Conservation (phyloP, 176 grass and related monocot species). For the Eremochloa ophiuroides region DNA sequence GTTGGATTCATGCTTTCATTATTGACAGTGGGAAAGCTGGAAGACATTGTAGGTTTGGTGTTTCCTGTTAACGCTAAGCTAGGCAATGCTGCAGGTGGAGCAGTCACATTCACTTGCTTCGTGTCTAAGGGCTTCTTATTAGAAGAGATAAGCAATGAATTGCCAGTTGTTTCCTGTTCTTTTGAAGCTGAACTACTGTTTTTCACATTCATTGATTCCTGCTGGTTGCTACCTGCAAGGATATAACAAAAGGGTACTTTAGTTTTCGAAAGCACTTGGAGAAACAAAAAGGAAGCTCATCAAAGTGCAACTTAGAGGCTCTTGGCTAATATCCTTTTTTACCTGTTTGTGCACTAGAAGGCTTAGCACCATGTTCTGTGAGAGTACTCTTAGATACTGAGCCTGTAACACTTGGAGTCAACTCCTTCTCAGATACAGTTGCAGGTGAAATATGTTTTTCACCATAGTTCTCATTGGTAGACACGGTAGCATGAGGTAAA, state of each 20-base stretch:
- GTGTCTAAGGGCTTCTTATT: constrained; percentile 20
- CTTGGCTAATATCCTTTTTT: constrained; percentile 10
- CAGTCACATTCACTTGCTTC: constrained; percentile 22
- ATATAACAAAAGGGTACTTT: constrained; percentile 7
- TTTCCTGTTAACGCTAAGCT: constrained; percentile 30
- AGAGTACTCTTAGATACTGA: constrained; percentile 25
- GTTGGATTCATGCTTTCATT: constrained; percentile 22
- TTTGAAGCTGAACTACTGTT: constrained; percentile 12
- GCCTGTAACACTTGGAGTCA: constrained; percentile 25
- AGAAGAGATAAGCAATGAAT: constrained; percentile 15
- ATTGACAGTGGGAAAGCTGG: constrained; percentile 40
- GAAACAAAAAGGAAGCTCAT: neutral
- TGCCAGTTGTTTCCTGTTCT: constrained; percentile 15
- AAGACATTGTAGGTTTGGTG: constrained; percentile 35
- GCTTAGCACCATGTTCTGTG: constrained; percentile 28
- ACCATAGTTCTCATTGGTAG: constrained; percentile 31
- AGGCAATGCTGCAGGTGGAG: neutral
- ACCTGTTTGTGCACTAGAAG: constrained; percentile 39
- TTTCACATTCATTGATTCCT: constrained; percentile 25
- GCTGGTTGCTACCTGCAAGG: constrained; percentile 30
- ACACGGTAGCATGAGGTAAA: constrained; percentile 51
- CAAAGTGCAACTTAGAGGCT: constrained; percentile 1
- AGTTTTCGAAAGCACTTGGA: neutral
- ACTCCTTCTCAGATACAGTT: constrained; percentile 38
- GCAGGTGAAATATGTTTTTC: constrained; percentile 34